Conservation (phyloP, 805 yeast species). For the Kazachstania taianensis region DNA sequence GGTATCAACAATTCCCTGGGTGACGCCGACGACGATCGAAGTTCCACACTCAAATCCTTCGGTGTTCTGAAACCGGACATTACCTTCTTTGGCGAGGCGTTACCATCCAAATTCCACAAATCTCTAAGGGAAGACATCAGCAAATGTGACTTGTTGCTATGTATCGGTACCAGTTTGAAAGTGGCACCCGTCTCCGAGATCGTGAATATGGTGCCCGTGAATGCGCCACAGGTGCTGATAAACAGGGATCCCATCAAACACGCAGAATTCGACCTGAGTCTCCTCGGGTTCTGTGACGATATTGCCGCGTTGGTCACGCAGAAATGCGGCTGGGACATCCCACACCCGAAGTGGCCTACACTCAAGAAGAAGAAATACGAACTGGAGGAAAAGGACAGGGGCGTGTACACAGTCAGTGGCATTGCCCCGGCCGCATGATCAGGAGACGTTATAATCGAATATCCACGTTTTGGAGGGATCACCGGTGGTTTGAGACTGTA, state of each 20-base stretch:
- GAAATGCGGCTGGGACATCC: constrained; percentile 49
- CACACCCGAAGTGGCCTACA: constrained; percentile 39
- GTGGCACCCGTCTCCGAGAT: constrained; percentile 89
- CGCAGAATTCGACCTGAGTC: constrained; percentile 65
- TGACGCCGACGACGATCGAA: constrained; percentile 1
- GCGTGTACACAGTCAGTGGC: constrained; percentile 19
- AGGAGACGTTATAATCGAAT: no score
- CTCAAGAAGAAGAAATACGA: constrained; percentile 17
- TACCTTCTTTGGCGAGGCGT: constrained; percentile 80
- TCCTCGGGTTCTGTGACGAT: constrained; percentile 79
- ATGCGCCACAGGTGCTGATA: constrained; percentile 71
- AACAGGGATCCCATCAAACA: constrained; percentile 69
- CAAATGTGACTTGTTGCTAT: constrained; percentile 67
- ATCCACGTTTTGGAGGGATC: no score
- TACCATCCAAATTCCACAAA: constrained; percentile 61
- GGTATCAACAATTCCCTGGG: neutral
- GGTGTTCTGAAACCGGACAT: constrained; percentile 92
- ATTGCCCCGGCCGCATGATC: no score
- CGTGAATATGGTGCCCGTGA: constrained; percentile 53
- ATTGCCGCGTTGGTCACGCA: constrained; percentile 56
- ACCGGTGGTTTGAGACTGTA: no score
- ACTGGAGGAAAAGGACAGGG: constrained; percentile 20
- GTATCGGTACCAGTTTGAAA: constrained; percentile 87
- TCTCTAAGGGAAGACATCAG: constrained; percentile 46
- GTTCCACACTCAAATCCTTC: constrained; percentile 34